Evolutionary conservation across 495 filamentous ascomycete genomes (phyloP).

Genomic region (Xylaria telfairii): DNA sequence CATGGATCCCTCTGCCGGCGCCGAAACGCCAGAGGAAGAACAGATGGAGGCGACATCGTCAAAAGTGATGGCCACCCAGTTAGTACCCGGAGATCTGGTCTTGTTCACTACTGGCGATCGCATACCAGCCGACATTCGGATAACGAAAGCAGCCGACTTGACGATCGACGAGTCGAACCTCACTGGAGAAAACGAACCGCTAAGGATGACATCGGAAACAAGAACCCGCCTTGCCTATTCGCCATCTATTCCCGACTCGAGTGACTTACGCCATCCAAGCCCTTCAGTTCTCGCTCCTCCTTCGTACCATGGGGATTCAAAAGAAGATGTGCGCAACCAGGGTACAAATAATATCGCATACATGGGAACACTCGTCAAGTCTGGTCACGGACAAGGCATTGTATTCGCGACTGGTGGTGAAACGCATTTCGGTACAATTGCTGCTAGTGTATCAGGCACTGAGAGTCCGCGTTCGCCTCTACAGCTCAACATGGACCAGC

Average conservation of each 20-base stretch:
- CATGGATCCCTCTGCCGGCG: conserved; percentile 38
- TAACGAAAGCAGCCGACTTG: conserved; percentile 85
- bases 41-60: conserved; percentile 74
- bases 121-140: conserved; percentile 94
- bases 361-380: conserved; percentile 96
- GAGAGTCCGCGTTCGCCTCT: conserved; percentile 93
- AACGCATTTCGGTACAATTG: conserved; percentile 97
- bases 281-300: conserved; percentile 42
- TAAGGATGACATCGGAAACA: conserved; percentile 74
- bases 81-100: conserved; percentile 92
- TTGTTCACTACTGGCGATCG: conserved; percentile 94
- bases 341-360: conserved; percentile 81
- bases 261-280: conserved; percentile 42
- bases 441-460: conserved; percentile 87
- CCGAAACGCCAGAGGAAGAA: conserved; percentile 51
- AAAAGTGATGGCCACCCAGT: conserved; percentile 81
- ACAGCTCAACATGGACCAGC: conserved; percentile 94
- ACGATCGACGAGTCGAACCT: conserved; percentile 97
- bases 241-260: conserved; percentile 31
- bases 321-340: conserved; percentile 40
- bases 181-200: conserved; percentile 95
- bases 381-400: conserved; percentile 93
- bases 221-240: conserved; percentile 62
- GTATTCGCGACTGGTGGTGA: conserved; percentile 91
- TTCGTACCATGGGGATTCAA: conserved; percentile 32